phyloP scores from a whole-genome alignment of 2,329 filamentous ascomycete species.

The Amylocarpus encephaloides region DNA sequence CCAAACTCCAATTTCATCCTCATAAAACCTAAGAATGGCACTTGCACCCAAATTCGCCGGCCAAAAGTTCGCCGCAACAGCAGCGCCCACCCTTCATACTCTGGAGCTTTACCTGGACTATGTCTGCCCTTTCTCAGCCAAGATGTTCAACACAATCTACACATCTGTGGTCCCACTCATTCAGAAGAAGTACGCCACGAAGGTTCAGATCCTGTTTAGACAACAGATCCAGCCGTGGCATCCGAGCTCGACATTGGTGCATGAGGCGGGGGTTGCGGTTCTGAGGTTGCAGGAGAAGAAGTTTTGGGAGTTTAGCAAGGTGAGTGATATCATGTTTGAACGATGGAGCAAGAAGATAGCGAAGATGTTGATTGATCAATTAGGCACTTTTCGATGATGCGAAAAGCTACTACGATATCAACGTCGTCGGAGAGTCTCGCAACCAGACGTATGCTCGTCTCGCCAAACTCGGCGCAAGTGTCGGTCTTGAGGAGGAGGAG shows the following conservation, averaged over 20 bases:
- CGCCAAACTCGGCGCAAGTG: conserved; percentile 60
- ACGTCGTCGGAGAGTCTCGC: conserved; percentile 73
- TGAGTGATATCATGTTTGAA: conserved; percentile 1
- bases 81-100: conserved; percentile 47
- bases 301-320: conserved; percentile 72
- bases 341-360: not conserved
- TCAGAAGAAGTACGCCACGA: conserved; percentile 48
- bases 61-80: conserved; percentile 49
- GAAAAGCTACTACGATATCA: conserved; percentile 75
- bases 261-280: conserved; percentile 81
- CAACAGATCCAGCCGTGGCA: conserved; percentile 96
- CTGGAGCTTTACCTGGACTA: conserved; percentile 76
- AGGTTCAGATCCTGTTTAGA: conserved; percentile 73
- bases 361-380: not conserved
- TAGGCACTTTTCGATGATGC: conserved; percentile 54
- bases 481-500: conserved; percentile 63
- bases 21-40: conserved; percentile 49
- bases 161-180: conserved; percentile 58
- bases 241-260: conserved; percentile 71
- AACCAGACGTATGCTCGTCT: conserved; percentile 80
- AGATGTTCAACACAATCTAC: conserved; percentile 69
- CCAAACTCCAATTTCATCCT: not conserved
- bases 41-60: conserved; percentile 72
- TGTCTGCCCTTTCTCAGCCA: conserved; percentile 72
- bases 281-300: conserved; percentile 59